These are phyloP conservation scores for Hibiscus syriacus DNA, from an alignment of 345 rosid genomes.

Conservation along the genomic window DNA sequence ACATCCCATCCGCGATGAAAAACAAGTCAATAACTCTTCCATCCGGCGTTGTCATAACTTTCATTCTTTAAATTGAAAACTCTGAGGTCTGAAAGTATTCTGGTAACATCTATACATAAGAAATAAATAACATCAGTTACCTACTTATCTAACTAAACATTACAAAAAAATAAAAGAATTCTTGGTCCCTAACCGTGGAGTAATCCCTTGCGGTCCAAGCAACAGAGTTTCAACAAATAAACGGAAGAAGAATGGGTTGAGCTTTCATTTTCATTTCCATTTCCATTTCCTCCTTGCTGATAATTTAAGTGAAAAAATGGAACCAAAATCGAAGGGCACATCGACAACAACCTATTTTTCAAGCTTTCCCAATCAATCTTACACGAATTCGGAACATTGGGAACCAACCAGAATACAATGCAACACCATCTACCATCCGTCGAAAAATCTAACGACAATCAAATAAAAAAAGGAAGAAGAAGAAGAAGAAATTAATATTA, in stretches of 20 bases:
- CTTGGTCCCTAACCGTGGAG: constrained; percentile 40
- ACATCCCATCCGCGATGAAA: constrained; percentile 61
- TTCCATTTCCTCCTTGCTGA: constrained; percentile 14
- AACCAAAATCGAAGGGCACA: constrained; percentile 47
- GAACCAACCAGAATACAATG: constrained; percentile 60
- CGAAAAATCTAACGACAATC: constrained; percentile 41
- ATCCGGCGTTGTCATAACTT: constrained; percentile 73
- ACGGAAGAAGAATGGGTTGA: constrained; percentile 31
- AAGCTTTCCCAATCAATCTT: constrained; percentile 52
- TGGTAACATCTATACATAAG: constrained; percentile 47
- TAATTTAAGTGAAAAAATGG: constrained; percentile 29
- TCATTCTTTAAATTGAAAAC: constrained; percentile 61
- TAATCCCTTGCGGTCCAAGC: constrained; percentile 53
- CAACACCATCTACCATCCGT: constrained; percentile 85
- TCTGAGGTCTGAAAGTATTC: constrained; percentile 49
- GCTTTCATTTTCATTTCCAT: background rate
- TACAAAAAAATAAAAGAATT: background rate
- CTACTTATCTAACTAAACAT: background rate
- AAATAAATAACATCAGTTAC: background rate
- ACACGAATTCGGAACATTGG: constrained; percentile 20
- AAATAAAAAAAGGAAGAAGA: background rate
- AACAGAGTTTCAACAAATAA: constrained; percentile 53
- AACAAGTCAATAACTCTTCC: constrained; percentile 61
- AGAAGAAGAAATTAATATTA: background rate
- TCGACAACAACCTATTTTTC: constrained; percentile 44